Evolutionary conservation across 2,329 filamentous ascomycete species (phyloP), one percentile per base, ranked within the genome.

Genomic region (Eutypa lata): DNA sequence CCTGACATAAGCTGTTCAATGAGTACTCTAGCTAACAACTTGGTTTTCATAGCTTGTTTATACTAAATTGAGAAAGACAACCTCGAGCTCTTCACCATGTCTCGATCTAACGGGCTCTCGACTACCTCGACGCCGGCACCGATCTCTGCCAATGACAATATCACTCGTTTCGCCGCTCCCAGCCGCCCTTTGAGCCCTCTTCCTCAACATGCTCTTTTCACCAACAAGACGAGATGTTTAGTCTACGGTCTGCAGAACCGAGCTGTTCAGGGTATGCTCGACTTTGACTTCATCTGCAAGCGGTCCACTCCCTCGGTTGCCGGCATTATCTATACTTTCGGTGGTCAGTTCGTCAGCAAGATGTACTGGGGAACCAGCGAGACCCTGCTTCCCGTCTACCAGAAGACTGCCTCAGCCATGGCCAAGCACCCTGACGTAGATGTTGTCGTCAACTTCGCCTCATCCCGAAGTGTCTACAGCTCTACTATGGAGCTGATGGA

Each of bases 361-460:
- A 97, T 99, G 94, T 99, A 99, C 89, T 99, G 94, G 94, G 94
- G 94, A 71, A 99, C 94, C 71, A 97, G 91, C 80, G 94, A 99
- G 83, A 99, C 94, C 59, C 87, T 99, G 62, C 86, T 99, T 66
- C 94, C 94, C 59, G 94, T 99, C 73, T 99, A 99, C 85, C 93
- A 99, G 80, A 84, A 90, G 70, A 89, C 92, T 48, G 80, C 85
- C 65, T 96, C 97, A 83, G 94, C 94, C 66, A 87, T 97, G 71
- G 84, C 85, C 75, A 99, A 99, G 87, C 94, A 99, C 84, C 86
- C 83, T 58, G 94, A 99, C 65, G 94, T 97, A 60, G 94, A 99
- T 73, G 92, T 91, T 53, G 90, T 99, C 58, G 94, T 99, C 82
- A 99, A 99, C 88, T 99, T 99, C 71, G 94, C 94, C 67, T 99